phyloP scores from a whole-genome alignment of 331 rosid genomes.

The Acacia concinna region DNA sequence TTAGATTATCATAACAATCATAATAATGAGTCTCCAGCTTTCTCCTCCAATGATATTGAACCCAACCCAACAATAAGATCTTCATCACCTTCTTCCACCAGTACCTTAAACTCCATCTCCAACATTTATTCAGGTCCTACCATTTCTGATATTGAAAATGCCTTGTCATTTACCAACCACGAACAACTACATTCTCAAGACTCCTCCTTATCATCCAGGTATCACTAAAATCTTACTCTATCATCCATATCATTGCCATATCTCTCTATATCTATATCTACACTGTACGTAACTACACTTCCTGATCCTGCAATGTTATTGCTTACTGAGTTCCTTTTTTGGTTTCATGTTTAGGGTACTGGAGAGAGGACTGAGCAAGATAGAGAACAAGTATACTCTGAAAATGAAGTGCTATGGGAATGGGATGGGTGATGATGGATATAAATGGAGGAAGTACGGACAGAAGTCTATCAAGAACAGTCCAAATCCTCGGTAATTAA shows the following conservation, averaged over 20 bases:
- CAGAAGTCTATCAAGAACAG: slow-evolving; percentile 88
- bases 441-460: slow-evolving; percentile 93
- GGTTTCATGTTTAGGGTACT: slow-evolving; percentile 40
- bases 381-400: slow-evolving; percentile 79
- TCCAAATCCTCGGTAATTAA: slow-evolving; percentile 79
- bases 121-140: slow-evolving; percentile 75
- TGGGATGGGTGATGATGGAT: slow-evolving; percentile 88
- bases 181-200: slow-evolving; percentile 41
- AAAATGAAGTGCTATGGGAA: slow-evolving; percentile 79
- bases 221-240: not conserved
- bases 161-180: slow-evolving; percentile 53
- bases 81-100: not conserved
- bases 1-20: slow-evolving; percentile 34
- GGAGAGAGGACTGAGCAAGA: slow-evolving; percentile 65
- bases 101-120: slow-evolving; percentile 42
- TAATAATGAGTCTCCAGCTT: slow-evolving; percentile 50
- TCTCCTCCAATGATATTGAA: slow-evolving; percentile 7
- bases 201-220: slow-evolving; percentile 59
- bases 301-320: not conserved
- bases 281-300: no score
- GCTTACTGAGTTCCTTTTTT: not conserved
- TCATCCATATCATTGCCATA: not conserved
- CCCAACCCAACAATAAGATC: not conserved
- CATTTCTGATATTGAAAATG: slow-evolving; percentile 67
- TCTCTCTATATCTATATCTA: not conserved